A percentile compares a stretch with the other conserved stretches of the same genome.
These are phyloP conservation scores for Phytophthora ohioensis DNA, from an alignment of 352 stramenopile genomes.

Conservation along the genomic window DNA sequence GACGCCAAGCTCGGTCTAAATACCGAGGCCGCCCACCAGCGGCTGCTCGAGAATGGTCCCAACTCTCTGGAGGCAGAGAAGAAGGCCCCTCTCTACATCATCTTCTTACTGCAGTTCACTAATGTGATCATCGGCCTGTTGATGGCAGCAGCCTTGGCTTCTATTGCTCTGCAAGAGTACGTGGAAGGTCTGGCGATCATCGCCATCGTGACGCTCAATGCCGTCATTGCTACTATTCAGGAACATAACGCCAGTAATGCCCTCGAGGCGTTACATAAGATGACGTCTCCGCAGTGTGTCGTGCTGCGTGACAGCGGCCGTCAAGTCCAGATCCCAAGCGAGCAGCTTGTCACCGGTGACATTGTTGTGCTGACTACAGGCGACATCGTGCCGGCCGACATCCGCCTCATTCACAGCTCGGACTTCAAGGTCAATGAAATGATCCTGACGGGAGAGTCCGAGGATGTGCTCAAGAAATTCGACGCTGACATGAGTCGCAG, in stretches of 20 bases:
- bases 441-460: conserved; percentile 93
- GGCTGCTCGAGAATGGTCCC: conserved; percentile 50
- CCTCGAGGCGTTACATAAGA: conserved; percentile 77
- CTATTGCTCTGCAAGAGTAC: conserved; percentile 72
- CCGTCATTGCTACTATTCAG: conserved; percentile 73
- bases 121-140: conserved; percentile 83
- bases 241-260: conserved; percentile 75
- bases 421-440: conserved; percentile 94
- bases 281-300: conserved; percentile 71
- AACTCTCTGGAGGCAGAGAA: conserved; percentile 69
- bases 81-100: conserved; percentile 60
- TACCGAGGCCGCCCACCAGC: conserved; percentile 36
- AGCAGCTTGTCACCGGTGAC: conserved; percentile 75
- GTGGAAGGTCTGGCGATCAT: conserved; percentile 79
- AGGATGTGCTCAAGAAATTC: conserved; percentile 80
- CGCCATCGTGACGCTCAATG: conserved; percentile 77
- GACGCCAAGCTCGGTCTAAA: conserved; percentile 50
- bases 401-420: conserved; percentile 87
- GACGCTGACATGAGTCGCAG: conserved; percentile 54
- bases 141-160: conserved; percentile 66
- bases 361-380: conserved; percentile 90
- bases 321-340: conserved; percentile 61
- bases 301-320: conserved; percentile 63
- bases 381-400: conserved; percentile 94
- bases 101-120: conserved; percentile 81